These are phyloP conservation scores for Fusarium humuli DNA, from an alignment of 2,329 filamentous ascomycete species.

Conservation along the genomic window DNA sequence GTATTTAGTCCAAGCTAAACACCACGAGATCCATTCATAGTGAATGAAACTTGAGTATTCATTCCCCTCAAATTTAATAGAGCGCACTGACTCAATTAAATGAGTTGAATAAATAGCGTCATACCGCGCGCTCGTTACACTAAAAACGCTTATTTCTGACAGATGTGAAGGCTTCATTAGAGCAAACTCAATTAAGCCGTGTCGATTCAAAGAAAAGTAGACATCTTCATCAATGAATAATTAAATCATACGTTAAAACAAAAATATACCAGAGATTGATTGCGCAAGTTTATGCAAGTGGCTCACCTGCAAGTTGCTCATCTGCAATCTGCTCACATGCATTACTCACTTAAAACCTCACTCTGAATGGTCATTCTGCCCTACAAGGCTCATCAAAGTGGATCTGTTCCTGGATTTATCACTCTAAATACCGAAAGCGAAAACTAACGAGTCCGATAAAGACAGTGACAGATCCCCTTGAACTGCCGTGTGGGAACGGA, in stretches of 20 bases:
- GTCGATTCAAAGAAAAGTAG: not conserved
- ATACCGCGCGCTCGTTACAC: not conserved
- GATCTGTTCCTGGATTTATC: constrained; percentile 8
- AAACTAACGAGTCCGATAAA: constrained; percentile 2
- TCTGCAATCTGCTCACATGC: not conserved
- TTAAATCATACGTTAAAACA: not conserved
- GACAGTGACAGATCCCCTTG: not conserved
- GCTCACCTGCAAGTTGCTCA: not conserved
- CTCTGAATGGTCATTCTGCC: constrained; percentile 2
- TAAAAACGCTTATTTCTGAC: not conserved
- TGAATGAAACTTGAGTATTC: not conserved
- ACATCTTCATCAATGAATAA: not conserved
- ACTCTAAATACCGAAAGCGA: not conserved
- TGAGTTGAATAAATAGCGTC: not conserved
- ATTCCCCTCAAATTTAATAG: not conserved
- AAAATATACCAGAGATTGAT: not conserved
- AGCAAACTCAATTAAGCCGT: not conserved
- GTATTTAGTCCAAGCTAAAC: not conserved
- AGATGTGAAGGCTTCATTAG: not conserved
- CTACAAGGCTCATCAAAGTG: constrained; percentile 21
- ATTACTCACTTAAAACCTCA: not conserved
- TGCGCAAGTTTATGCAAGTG: not conserved
- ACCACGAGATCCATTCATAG: not conserved
- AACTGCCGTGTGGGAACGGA: constrained; percentile 21
- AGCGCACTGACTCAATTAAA: not conserved